Evolutionary conservation across 2,329 filamentous ascomycete genomes (phyloP), one percentile per base, ranked within the genome.

Genomic region (Fusarium sp.): DNA sequence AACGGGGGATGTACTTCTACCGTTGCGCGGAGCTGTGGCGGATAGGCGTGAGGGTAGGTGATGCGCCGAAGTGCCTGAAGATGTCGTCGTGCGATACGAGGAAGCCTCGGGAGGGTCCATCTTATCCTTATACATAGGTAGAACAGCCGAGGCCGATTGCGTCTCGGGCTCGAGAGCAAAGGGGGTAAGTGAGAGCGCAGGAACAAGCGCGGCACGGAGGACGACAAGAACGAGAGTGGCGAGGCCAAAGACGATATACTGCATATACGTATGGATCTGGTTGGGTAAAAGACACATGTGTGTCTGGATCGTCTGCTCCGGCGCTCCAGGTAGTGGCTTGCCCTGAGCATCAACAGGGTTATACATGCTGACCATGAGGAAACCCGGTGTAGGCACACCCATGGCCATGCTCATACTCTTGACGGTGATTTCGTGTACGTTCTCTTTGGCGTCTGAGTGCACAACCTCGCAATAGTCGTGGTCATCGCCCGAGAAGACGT

Each of bases 391-490:
- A 1, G 93, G 88, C 2, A 99, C 92, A 10, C 96, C 94, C 96
- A 98, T 98, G 19, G 94, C 94, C 94, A 95, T 97, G 75, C 91
- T 97, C 71, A 97, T 89, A 75, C 92, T 94, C 82, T 99, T 99
- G 73, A 98, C 94, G 0, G 96, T 99, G 69, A 98, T 97, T 78
- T 99, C 96, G 49, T 84, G 85, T 33, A 91, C 88, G 26, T 85
- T 87, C 34, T 85, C 86, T 67, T 89, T 89, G 62, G 90, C 88
- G 19, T 88, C 85, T 4, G 89, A 88, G 79, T 99, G 96, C 1
- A 90, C 85, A 8, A 98, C 82, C 75, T 97, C 94, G 81, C 96
- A 99, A 81, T 98, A 98, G 81, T 99, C 96, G 81, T 99, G 96
- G 76, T 99, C 96, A 74, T 99, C 96, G 13, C 96, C 96, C 0